Percentiles rank a stretch among this genome's conserved stretches.
phyloP scores from a whole-genome alignment of 1,284 basidiomycete species.

The Veloporphyrellus conicus region DNA sequence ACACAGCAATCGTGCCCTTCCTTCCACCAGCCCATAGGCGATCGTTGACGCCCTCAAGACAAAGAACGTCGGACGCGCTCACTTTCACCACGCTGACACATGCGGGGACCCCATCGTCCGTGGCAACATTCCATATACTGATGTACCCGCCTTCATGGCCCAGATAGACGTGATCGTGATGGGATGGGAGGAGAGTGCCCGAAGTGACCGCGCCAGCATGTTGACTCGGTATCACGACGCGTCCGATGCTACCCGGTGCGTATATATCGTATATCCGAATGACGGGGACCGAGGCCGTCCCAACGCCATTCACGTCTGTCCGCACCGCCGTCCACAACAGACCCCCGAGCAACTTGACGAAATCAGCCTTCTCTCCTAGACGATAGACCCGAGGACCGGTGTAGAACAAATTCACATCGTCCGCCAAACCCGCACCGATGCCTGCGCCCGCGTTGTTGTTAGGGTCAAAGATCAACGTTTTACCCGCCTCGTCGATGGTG shows the following conservation, averaged over 20 bases:
- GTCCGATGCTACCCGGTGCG: conserved; percentile 45
- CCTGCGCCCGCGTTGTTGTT: conserved; percentile 23
- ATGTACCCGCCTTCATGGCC: conserved; percentile 92
- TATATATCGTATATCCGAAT: conserved; percentile 78
- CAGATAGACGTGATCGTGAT: conserved; percentile 71
- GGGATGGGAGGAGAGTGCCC: conserved; percentile 71
- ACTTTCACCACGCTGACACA: conserved; percentile 75
- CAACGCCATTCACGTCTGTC: conserved; percentile 42
- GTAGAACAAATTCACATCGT: conserved; percentile 37
- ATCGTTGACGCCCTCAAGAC: conserved; percentile 76
- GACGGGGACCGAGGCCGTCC: conserved; percentile 56
- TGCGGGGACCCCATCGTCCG: conserved; percentile 47
- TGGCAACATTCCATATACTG: conserved; percentile 67
- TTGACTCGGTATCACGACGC: conserved; percentile 53
- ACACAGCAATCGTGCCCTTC: conserved; percentile 80
- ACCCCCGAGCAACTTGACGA: conserved; percentile 67
- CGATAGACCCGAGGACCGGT: conserved; percentile 63
- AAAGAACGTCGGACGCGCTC: conserved; percentile 72
- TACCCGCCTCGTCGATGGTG: conserved; percentile 79
- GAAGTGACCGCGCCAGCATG: conserved; percentile 77
- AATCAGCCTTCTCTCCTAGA: conserved; percentile 77
- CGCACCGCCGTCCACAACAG: conserved; percentile 78
- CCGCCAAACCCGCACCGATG: conserved; percentile 36
- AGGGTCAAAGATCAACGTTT: conserved; percentile 68
- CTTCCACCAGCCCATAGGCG: conserved; percentile 83